A percentile compares a stretch with the other conserved stretches of the same genome.
phyloP scores from a whole-genome alignment of 768 basidiomycete genomes.

The Agrocybe pediades region DNA sequence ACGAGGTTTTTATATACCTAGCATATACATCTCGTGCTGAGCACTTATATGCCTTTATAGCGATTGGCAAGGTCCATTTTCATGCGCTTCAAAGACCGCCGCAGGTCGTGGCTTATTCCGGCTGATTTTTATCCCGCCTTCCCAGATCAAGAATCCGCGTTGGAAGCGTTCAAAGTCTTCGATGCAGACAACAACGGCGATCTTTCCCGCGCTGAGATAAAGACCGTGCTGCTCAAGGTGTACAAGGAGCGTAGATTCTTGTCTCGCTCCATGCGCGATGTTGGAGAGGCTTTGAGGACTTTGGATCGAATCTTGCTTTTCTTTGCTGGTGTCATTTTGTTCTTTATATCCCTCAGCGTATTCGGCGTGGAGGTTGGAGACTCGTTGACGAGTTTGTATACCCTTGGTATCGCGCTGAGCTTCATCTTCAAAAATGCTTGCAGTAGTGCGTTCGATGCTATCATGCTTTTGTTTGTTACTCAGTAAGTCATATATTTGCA shows the following conservation, averaged over 20 bases:
- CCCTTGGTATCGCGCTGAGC: conserved; percentile 71
- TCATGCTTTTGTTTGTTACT: conserved; percentile 82
- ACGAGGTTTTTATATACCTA: neutral
- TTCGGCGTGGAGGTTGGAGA: conserved; percentile 69
- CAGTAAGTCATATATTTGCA: conserved; percentile 62
- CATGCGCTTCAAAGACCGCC: conserved; percentile 55
- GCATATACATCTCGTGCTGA: neutral
- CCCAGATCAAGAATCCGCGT: conserved; percentile 51
- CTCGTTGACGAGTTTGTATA: conserved; percentile 72
- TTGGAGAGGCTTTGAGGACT: conserved; percentile 63
- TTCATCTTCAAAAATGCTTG: conserved; percentile 82
- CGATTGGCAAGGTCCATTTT: conserved; percentile 71
- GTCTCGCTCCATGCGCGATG: conserved; percentile 77
- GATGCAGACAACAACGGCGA: conserved; percentile 80
- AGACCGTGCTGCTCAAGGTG: conserved; percentile 62
- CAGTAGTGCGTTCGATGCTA: conserved; percentile 72
- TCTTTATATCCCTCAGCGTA: conserved; percentile 73
- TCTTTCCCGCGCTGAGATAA: conserved; percentile 75
- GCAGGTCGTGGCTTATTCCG: conserved; percentile 64
- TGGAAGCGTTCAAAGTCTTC: conserved; percentile 73
- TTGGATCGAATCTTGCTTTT: conserved; percentile 65
- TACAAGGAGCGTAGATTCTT: conserved; percentile 82
- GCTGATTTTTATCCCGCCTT: conserved; percentile 75
- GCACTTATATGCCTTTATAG: conserved; percentile 29
- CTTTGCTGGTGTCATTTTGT: conserved; percentile 63